Conservation (phyloP, 805 yeast genomes). For the Hanseniaspora osmophila region DNA sequence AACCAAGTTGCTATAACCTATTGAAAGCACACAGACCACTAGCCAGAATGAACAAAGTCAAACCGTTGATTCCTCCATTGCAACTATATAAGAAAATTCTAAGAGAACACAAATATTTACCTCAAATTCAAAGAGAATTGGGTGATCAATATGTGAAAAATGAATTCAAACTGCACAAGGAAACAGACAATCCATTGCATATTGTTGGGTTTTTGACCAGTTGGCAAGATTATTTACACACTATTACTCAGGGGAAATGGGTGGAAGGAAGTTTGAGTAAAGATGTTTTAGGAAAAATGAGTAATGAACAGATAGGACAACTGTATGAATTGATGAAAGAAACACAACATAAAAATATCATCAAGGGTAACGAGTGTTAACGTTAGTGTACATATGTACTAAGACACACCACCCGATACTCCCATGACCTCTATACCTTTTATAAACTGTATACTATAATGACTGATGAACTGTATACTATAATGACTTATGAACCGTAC, state of each 20-base stretch:
- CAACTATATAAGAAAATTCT: constrained; percentile 65
- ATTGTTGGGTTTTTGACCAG: constrained; percentile 85
- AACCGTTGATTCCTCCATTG: constrained; percentile 71
- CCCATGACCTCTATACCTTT: too few species aligned
- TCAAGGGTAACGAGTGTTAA: not conserved
- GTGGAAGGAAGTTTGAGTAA: constrained; percentile 45
- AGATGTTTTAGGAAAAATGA: constrained; percentile 63
- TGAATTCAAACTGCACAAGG: constrained; percentile 77
- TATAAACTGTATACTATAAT: too few species aligned
- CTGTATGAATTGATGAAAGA: constrained; percentile 69
- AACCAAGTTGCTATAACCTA: not conserved
- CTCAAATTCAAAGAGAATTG: constrained; percentile 51
- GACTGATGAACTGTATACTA: too few species aligned
- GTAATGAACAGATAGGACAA: constrained; percentile 82
- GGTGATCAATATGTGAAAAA: constrained; percentile 85
- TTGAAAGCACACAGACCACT: constrained; percentile 7
- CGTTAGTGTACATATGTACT: too few species aligned
- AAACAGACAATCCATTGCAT: constrained; percentile 77
- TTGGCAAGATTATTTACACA: constrained; percentile 77
- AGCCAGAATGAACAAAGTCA: constrained; percentile 8
- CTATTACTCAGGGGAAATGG: constrained; percentile 53
- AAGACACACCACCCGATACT: too few species aligned
- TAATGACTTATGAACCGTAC: too few species aligned
- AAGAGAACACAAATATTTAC: constrained; percentile 64
- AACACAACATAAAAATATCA: constrained; percentile 27